A percentile compares a stretch with the other conserved stretches of the same genome.
phyloP scores from a whole-genome alignment of 495 filamentous ascomycete species.

The Podospora tetraspora region DNA sequence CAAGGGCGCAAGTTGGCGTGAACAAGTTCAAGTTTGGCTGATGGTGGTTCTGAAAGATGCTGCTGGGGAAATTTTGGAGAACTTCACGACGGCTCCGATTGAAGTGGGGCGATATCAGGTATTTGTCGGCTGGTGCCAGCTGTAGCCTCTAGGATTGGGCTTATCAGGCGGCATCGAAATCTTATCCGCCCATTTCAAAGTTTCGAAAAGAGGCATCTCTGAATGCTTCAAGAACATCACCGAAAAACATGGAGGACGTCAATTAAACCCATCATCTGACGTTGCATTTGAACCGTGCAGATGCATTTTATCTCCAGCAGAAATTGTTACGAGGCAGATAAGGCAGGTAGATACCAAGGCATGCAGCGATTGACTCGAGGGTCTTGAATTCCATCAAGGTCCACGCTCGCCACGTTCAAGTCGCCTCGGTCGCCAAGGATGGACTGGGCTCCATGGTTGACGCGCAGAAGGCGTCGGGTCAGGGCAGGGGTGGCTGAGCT shows the following conservation, averaged over 20 bases:
- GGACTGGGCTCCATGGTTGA: not conserved
- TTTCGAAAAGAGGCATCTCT: too few relatives aligned
- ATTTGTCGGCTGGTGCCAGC: not conserved
- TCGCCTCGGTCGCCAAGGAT: not conserved
- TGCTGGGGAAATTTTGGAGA: conserved; percentile 6
- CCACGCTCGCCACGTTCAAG: too few relatives aligned
- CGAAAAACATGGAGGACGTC: too few relatives aligned
- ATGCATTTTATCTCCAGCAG: not conserved
- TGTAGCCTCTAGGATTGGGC: not conserved
- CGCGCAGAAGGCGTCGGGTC: not conserved
- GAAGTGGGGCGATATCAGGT: not conserved
- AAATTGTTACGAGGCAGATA: too few relatives aligned
- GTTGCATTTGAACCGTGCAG: not conserved
- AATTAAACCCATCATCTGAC: not conserved
- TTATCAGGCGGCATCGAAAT: not conserved
- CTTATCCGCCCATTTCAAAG: not conserved
- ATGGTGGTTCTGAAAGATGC: not conserved
- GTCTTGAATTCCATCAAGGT: not conserved
- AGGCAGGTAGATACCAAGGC: too few relatives aligned
- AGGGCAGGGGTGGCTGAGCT: not conserved
- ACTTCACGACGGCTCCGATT: not conserved
- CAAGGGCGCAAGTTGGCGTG: not conserved
- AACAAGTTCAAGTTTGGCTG: not conserved
- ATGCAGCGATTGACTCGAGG: not conserved
- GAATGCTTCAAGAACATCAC: too few relatives aligned